Percentiles rank a stretch among this genome's conserved stretches.
These are phyloP conservation scores for Agarophyton chilense DNA, from an alignment of 23 red algal genomes.

Conservation along the genomic window DNA sequence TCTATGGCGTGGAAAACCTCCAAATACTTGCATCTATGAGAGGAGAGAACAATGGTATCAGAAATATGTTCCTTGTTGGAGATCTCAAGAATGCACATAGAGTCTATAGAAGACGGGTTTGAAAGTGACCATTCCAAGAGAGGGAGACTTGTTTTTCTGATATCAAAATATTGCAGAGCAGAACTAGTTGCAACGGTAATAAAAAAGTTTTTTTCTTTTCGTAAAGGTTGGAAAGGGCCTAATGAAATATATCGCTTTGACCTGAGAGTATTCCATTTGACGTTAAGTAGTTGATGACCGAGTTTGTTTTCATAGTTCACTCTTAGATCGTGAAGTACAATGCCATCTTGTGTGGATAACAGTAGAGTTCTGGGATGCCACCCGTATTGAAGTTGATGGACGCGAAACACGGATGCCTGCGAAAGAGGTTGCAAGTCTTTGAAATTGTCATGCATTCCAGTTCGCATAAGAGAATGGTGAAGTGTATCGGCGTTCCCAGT, in stretches of 20 bases:
- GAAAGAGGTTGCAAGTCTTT: conserved; percentile 4
- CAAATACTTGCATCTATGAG: neutral
- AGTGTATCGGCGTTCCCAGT: neutral
- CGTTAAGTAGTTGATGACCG: neutral
- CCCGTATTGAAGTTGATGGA: conserved; percentile 15
- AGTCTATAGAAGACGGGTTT: conserved; percentile 10
- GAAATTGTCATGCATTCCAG: neutral
- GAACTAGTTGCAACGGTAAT: conserved; percentile 1
- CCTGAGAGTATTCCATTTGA: neutral
- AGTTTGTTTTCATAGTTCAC: neutral
- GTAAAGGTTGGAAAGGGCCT: conserved; percentile 4
- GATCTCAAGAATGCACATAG: neutral
- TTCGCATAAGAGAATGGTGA: neutral
- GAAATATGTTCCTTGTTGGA: neutral
- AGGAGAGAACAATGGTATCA: conserved; percentile 15
- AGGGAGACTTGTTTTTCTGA: conserved; percentile 2
- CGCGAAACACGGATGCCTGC: neutral
- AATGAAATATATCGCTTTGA: neutral
- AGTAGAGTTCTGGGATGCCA: conserved; percentile 35
- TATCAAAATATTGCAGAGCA: conserved; percentile 20
- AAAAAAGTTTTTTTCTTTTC: neutral
- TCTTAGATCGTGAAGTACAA: conserved; percentile 6
- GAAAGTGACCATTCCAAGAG: conserved; percentile 44
- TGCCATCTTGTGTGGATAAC: neutral
- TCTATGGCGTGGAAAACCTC: conserved; percentile 36